phyloP scores from a whole-genome alignment of 192 early-diverging fungal species.

The Paraglomus brasilianum region DNA sequence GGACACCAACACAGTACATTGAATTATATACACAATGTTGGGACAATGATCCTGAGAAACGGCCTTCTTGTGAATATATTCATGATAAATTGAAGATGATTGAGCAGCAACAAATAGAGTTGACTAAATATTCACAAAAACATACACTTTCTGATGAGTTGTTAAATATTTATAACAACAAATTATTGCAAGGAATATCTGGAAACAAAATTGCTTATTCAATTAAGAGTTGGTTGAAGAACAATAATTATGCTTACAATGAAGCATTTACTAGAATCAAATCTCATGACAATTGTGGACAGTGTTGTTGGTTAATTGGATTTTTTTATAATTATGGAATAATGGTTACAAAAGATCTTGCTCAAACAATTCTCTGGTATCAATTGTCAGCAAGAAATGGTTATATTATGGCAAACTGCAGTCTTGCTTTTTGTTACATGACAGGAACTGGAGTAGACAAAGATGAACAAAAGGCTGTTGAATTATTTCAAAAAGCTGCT shows the following conservation, averaged over 20 bases:
- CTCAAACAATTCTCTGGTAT: constrained; percentile 60
- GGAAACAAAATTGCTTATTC: no score
- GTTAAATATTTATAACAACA: no score
- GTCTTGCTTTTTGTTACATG: constrained; percentile 78
- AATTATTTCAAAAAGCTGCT: constrained; percentile 66
- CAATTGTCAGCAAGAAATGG: constrained; percentile 59
- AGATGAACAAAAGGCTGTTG: constrained; percentile 56
- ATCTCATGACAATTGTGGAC: no score
- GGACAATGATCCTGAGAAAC: neutral
- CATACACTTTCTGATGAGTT: no score
- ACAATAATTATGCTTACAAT: no score
- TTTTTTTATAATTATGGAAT: constrained; percentile 62
- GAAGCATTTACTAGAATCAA: no score
- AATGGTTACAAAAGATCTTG: constrained; percentile 32
- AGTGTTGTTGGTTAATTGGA: constrained; percentile 35
- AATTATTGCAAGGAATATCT: no score
- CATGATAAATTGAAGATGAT: neutral
- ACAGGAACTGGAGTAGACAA: constrained; percentile 69
- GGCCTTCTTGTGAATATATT: neutral
- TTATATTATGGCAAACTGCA: constrained; percentile 76
- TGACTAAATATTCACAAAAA: no score
- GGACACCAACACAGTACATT: neutral
- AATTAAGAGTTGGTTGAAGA: no score
- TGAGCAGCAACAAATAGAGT: no score
- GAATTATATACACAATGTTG: neutral